Percentiles rank a stretch among this genome's conserved stretches.
Evolutionary conservation across 2,329 filamentous ascomycete genomes (phyloP).

Genomic region (Claviceps pazoutovae): DNA sequence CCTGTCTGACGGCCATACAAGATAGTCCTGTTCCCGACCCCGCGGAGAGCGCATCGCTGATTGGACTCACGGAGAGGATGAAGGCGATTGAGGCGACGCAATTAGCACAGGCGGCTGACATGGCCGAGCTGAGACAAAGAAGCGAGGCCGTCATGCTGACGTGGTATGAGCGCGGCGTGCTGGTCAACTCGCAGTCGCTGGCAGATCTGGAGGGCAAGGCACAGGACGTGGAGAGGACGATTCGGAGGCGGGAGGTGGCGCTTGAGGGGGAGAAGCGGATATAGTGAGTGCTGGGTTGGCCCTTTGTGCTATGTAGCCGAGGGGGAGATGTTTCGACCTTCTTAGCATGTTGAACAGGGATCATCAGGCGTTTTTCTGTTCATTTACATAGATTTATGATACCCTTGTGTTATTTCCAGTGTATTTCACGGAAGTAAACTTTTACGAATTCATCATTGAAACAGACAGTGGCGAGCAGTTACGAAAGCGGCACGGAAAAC

Average conservation of each 20-base stretch:
- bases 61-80: constrained; percentile 47
- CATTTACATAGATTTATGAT: too few species aligned
- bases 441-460: too few species aligned
- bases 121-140: constrained; percentile 46
- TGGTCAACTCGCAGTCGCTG: constrained; percentile 54
- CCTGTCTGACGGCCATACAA: constrained; percentile 40
- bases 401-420: too few species aligned
- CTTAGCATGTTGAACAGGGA: too few species aligned
- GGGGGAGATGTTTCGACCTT: too few species aligned
- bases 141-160: constrained; percentile 49
- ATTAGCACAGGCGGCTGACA: constrained; percentile 44
- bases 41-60: constrained; percentile 39
- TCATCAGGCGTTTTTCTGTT: too few species aligned
- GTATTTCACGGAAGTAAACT: too few species aligned
- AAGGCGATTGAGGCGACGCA: constrained; percentile 46
- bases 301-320: neutral
- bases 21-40: constrained; percentile 44
- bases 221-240: constrained; percentile 47
- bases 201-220: constrained; percentile 58
- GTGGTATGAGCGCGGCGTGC: constrained; percentile 63
- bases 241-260: constrained; percentile 50
- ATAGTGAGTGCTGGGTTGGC: constrained; percentile 8
- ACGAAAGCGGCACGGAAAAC: too few species aligned
- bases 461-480: too few species aligned
- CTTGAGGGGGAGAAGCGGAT: constrained; percentile 33